Evolutionary conservation across 2,329 filamentous ascomycete genomes (phyloP).

Genomic region (Blumeria hordei): DNA sequence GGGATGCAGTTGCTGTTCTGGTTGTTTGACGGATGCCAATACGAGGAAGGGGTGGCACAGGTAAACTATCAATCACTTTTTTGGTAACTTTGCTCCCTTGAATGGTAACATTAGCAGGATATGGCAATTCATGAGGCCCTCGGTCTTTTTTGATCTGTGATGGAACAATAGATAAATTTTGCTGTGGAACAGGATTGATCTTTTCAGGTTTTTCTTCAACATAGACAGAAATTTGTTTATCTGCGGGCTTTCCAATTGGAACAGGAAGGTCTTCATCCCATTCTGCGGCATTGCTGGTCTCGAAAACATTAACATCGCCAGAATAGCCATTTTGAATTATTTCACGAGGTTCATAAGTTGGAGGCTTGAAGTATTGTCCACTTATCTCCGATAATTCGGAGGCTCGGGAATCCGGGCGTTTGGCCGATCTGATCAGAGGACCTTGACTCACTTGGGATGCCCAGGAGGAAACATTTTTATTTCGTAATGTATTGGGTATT

Average conservation of each 20-base stretch:
- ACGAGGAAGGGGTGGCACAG: background rate
- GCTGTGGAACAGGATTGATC: background rate
- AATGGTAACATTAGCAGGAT: background rate
- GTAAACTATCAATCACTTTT: background rate
- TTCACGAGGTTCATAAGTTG: background rate
- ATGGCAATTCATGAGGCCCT: background rate
- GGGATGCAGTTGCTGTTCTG: background rate
- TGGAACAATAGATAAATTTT: background rate
- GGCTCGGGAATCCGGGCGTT: background rate
- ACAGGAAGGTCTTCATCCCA: background rate
- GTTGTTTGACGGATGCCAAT: background rate
- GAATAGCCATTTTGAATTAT: background rate
- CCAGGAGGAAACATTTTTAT: background rate
- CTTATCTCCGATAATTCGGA: background rate
- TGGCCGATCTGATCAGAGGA: background rate
- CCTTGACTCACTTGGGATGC: background rate
- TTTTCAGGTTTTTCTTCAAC: background rate
- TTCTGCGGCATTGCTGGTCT: slow-evolving; percentile 1
- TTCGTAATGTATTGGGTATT: background rate
- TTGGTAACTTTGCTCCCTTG: background rate
- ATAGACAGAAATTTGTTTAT: background rate
- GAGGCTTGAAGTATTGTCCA: background rate
- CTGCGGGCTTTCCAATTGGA: background rate
- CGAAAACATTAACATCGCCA: slow-evolving; percentile 1
- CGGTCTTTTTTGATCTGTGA: background rate